Evolutionary conservation across 2,329 filamentous ascomycete species (phyloP), one percentile per base, ranked within the genome.

Genomic region (Zymoseptoria tritici): DNA sequence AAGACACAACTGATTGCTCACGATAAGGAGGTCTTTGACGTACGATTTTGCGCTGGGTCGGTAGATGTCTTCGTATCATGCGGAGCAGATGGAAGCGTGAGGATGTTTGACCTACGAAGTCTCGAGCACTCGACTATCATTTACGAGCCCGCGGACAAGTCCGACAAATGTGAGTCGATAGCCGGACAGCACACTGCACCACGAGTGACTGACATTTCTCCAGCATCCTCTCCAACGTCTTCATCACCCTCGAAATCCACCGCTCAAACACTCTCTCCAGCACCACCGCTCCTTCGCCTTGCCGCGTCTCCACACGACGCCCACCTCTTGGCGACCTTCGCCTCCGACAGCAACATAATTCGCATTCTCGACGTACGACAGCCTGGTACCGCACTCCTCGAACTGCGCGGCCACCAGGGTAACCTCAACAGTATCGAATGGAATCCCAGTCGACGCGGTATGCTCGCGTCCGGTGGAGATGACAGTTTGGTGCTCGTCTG

Each of bases 41-140:
- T 99, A 54, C 87, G 94, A 20, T 99, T 99, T 77, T 99, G 94
- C 77, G 94, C 94, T 54, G 94, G 96, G 67, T 97, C 91, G 68
- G 91, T 96, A n/a, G 94, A 99, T 70, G 92, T 97, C 1, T 99
- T 99, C 74, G 94, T 97, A 31, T 96, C 91, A 74, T 99, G 94
- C 74, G 94, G 94, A 56, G 93, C 96, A 58, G 94, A 99, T 73
- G 94, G 94, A 49, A 97, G 93, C 74, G 94, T 99, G 24, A 86
- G 94, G 68, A 99, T 99, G 94, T 99, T 99, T 76, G 94, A 99
- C 75, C 80, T 99, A 62, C 85, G 94, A 71, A 97, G 93, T 74
- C 78, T 99, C 57, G 94, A 99, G 73, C 94, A 99, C 74, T 97
- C 92, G 66, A 99, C 94, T 55, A 99, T 99, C 73, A 99, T 99